These are phyloP conservation scores for Trichocladium uniseriatum DNA, from an alignment of 495 filamentous ascomycete genomes.

Conservation along the genomic window DNA sequence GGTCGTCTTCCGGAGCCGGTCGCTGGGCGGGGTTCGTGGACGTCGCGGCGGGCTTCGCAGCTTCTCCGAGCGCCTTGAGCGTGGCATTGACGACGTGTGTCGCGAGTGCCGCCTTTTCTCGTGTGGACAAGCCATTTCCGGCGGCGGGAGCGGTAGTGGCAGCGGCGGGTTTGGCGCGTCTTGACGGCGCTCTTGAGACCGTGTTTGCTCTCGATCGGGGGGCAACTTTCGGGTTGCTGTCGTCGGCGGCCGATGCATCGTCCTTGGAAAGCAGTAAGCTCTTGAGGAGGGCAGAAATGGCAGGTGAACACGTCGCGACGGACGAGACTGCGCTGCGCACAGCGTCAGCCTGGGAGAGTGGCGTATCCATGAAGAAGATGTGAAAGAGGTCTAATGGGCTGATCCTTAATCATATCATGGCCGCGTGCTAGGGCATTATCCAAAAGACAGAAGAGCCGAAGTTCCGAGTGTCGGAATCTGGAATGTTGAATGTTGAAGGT, in stretches of 20 bases:
- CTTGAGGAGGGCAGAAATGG: conserved; percentile 40
- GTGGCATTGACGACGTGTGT: conserved; percentile 74
- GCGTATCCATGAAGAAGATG: conserved; percentile 36
- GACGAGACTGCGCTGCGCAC: conserved; percentile 44
- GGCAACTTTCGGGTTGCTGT: conserved; percentile 9
- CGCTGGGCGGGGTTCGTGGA: conserved; percentile 18
- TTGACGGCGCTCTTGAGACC: conserved; percentile 10
- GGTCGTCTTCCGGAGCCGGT: conserved; percentile 23
- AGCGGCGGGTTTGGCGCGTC: conserved; percentile 12
- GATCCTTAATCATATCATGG: conserved; percentile 28
- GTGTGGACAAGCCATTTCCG: conserved; percentile 38
- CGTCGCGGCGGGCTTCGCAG: conserved; percentile 44
- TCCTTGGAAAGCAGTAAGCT: conserved; percentile 38
- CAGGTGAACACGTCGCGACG: conserved; percentile 43
- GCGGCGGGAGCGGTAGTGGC: conserved; percentile 3
- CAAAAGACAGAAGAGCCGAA: conserved; percentile 14
- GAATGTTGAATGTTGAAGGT: background rate
- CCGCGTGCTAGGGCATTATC: conserved; percentile 17
- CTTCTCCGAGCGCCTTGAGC: conserved; percentile 64
- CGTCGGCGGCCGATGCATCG: conserved; percentile 15
- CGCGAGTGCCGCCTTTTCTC: conserved; percentile 61
- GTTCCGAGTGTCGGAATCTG: background rate
- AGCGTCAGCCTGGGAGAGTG: conserved; percentile 35
- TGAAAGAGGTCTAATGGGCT: conserved; percentile 17
- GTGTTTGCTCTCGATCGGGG: conserved; percentile 21